Conservation (phyloP, 148 eudicot genomes). For the Camellia lanceoleosa region DNA sequence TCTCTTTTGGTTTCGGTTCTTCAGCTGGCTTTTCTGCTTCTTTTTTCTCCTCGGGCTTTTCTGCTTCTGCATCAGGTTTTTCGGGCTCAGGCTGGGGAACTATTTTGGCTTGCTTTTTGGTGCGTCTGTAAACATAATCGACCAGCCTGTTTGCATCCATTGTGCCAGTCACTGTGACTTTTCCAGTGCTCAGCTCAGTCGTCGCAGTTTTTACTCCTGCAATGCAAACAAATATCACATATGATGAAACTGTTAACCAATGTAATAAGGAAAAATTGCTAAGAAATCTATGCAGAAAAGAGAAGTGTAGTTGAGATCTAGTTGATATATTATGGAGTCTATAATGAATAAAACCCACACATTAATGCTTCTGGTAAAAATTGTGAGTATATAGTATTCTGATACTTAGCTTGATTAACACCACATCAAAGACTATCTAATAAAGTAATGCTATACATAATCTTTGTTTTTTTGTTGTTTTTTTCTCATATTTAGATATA, state of each 20-base stretch:
- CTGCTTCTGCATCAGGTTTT: slow-evolving; percentile 20
- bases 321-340: too few relatives aligned
- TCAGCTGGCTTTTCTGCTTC: slow-evolving; percentile 30
- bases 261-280: too few relatives aligned
- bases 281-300: too few relatives aligned
- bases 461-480: too few relatives aligned
- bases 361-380: too few relatives aligned
- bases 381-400: too few relatives aligned
- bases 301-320: too few relatives aligned
- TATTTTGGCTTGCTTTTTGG: slow-evolving; percentile 79
- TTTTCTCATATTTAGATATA: too few relatives aligned
- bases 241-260: neutral
- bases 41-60: slow-evolving; percentile 27
- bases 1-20: slow-evolving; percentile 35
- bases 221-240: neutral
- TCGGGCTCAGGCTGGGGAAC: slow-evolving; percentile 79
- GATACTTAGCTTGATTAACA: too few relatives aligned
- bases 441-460: too few relatives aligned
- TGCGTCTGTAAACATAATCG: slow-evolving; percentile 75
- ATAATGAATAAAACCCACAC: too few relatives aligned
- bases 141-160: slow-evolving; percentile 74
- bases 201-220: slow-evolving; percentile 82
- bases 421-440: too few relatives aligned
- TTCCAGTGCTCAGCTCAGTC: slow-evolving; percentile 65
- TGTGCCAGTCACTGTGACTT: slow-evolving; percentile 85